Percentiles rank a stretch among this genome's conserved stretches.
These are phyloP conservation scores for Gynandropsis gynandra DNA, from an alignment of 345 rosid species.

Conservation along the genomic window DNA sequence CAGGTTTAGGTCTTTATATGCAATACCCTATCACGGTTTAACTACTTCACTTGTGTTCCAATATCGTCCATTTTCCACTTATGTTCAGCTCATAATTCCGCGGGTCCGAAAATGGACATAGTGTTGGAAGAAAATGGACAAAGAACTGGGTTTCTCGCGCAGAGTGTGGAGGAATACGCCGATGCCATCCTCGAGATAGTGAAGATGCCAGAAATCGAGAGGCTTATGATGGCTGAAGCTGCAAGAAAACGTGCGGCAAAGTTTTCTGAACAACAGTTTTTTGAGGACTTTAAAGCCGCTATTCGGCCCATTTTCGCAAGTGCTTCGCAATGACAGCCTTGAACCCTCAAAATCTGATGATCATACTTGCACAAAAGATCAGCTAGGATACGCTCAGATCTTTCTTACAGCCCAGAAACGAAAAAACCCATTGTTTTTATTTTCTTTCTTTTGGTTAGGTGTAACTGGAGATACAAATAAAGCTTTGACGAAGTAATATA, in stretches of 20 bases:
- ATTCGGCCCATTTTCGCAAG: slow-evolving; percentile 36
- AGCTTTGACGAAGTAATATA: too few species aligned
- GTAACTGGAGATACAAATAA: too few species aligned
- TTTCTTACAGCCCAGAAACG: too few species aligned
- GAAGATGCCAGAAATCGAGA: slow-evolving; percentile 54
- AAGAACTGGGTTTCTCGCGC: slow-evolving; percentile 82
- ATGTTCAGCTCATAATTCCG: slow-evolving; percentile 77
- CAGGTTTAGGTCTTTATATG: slow-evolving; percentile 1
- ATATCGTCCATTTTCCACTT: slow-evolving; percentile 10
- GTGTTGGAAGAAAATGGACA: slow-evolving; percentile 79
- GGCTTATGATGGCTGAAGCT: slow-evolving; percentile 64
- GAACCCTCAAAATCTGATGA: neutral
- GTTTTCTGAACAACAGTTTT: slow-evolving; percentile 72
- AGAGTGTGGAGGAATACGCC: slow-evolving; percentile 58
- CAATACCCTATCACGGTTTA: neutral
- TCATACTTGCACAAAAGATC: slow-evolving; percentile 5
- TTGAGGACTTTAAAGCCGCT: slow-evolving; percentile 62
- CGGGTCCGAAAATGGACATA: slow-evolving; percentile 94
- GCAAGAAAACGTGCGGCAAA: slow-evolving; percentile 63
- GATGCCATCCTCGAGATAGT: slow-evolving; percentile 55
- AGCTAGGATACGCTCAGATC: too few species aligned
- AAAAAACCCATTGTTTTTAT: too few species aligned
- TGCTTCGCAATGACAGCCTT: slow-evolving; percentile 15
- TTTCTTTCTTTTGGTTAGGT: too few species aligned
- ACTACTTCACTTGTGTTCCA: neutral